Percentiles rank a stretch among this genome's conserved stretches.
These are phyloP conservation scores for Fagopyrum esculentum DNA, from an alignment of 148 eudicot species.

Conservation along the genomic window DNA sequence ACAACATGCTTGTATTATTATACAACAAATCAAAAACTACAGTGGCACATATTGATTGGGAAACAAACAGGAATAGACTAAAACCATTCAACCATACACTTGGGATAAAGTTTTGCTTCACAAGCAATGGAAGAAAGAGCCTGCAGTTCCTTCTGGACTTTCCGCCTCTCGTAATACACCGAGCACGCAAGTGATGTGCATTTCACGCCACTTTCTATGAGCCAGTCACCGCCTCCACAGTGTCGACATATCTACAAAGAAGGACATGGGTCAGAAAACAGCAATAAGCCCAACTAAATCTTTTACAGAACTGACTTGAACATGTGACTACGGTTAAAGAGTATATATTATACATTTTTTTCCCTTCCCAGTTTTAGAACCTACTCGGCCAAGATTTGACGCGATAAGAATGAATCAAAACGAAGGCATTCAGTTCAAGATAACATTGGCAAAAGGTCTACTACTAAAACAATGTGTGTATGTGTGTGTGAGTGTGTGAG, in stretches of 20 bases:
- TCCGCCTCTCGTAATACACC: slow-evolving; percentile 74
- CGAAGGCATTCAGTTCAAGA: background rate
- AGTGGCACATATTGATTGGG: background rate
- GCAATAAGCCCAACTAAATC: background rate
- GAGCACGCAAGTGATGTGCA: slow-evolving; percentile 86
- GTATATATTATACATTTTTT: background rate
- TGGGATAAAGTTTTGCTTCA: slow-evolving; percentile 61
- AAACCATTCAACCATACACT: slow-evolving; percentile 90
- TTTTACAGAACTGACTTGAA: background rate
- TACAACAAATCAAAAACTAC: background rate
- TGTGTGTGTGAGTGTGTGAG: background rate
- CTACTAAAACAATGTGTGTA: background rate
- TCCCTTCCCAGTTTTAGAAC: background rate
- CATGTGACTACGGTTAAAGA: background rate
- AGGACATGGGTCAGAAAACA: background rate
- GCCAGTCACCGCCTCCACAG: slow-evolving; percentile 96
- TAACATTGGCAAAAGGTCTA: background rate
- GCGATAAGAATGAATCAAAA: background rate
- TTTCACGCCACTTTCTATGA: slow-evolving; percentile 74
- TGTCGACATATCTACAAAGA: slow-evolving; percentile 73
- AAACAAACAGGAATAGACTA: slow-evolving; percentile 11
- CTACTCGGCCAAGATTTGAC: background rate
- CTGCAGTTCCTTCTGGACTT: slow-evolving; percentile 74
- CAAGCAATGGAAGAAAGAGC: slow-evolving; percentile 57
- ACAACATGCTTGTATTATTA: background rate